Base-by-base conservation (phyloP, 176 grass and related monocot species). In the Phragmites australis region DNA sequence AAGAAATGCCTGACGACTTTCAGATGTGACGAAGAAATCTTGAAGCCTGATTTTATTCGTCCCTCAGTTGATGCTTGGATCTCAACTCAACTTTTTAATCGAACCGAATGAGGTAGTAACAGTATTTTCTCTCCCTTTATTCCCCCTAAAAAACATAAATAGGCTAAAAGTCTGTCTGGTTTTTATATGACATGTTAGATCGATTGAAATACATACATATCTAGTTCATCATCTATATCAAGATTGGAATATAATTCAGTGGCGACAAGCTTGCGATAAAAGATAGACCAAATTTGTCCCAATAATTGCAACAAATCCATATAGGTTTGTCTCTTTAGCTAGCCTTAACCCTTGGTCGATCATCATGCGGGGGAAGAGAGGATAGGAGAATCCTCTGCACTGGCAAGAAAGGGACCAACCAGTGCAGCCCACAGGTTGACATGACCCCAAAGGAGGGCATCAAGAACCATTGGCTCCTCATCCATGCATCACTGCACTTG, bases 371-470 rank as follows among this genome's bases (percentile, higher is more conserved):
- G 60, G 12, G 10, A 9, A 3, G 40, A 31, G 23, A 45, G 53
- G 63, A 58, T 60, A 62, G 6, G 45, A 60, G 61, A 79, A 84
- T 87, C 65, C n/a, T 65, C 37, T 59, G 77, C 79, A 52, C 52
- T 79, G 40, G 37, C 57, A 89, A 55, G 77, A 76, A 85, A 81
- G 46, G 44, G 70, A 83, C 74, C 80, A 61, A 75, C 76, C 44
- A 80, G 58, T 74, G 59, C 58, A 52, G 48, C 40, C 68, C 18
- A 43, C 10, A 25, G 61, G 87, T 81, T 55, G 70, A 52, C 76
- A 76, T 85, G 82, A 41, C 21, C 77, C 19, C 81, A 83, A 88
- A 83, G 74, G 76, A 80, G 46, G 76, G 76, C 82, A 89, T 81
- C 70, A 80, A 74, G 53, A 75, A 72, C 76, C 76, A 75, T 9